Evolutionary conservation across 148 eudicot species (phyloP).

Genomic region (Salicornia ramosissima): DNA sequence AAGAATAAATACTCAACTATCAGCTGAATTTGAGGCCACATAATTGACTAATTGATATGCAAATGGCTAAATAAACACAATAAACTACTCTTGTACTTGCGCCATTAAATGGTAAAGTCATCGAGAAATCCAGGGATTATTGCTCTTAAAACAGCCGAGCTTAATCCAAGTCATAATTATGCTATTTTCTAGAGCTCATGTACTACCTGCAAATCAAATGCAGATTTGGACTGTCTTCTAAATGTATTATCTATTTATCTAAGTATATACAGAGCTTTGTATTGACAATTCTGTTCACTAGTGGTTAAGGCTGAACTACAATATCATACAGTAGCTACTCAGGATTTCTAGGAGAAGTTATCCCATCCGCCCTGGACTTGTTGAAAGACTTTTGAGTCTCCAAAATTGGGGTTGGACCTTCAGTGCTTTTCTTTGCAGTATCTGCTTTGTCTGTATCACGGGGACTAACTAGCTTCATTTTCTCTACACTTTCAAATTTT

Average conservation of each 20-base stretch:
- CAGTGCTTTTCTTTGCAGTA: conserved; percentile 43
- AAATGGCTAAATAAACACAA: neutral
- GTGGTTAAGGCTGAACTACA: neutral
- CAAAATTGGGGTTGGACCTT: conserved; percentile 42
- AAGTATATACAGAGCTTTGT: conserved; percentile 15
- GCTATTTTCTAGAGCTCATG: neutral
- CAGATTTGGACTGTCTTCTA: conserved; percentile 11
- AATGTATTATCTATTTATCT: neutral
- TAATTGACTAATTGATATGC: neutral
- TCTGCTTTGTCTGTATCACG: conserved; percentile 57
- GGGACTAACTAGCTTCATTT: conserved; percentile 61
- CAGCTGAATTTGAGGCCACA: neutral
- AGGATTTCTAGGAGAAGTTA: conserved; percentile 19
- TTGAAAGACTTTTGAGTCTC: conserved; percentile 63
- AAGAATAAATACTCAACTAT: no score
- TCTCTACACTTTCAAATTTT: conserved; percentile 82
- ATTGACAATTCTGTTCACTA: neutral
- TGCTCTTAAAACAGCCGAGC: conserved; percentile 5
- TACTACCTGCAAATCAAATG: neutral
- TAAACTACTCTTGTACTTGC: conserved; percentile 4
- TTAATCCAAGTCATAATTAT: neutral
- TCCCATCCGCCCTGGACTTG: conserved; percentile 37
- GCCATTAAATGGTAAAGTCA: neutral
- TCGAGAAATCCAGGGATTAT: neutral
- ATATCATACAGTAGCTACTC: conserved; percentile 14